Base-by-base conservation (phyloP, 2,329 filamentous ascomycete genomes). In the Coniochaeta sp. region DNA sequence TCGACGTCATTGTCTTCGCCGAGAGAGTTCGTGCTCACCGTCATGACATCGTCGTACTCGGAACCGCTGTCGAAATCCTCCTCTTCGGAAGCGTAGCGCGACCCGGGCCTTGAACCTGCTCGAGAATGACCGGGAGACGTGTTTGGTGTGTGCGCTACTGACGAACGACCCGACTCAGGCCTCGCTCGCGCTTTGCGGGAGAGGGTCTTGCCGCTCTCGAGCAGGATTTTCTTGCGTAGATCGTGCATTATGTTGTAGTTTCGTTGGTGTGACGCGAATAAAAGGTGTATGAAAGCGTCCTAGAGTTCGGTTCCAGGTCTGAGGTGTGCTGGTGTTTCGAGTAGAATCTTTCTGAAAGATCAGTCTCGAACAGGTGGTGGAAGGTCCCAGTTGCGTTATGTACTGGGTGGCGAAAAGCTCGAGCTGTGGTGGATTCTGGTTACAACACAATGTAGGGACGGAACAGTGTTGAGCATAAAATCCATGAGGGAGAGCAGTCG, bases 171-270 rank as follows among this genome's bases (percentile, higher is more conserved):
- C 3, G 80, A 81, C 62, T 81, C 81, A 47, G 79, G 78, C 62
- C 79, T 78, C 24, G 82, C 81, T 62, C 79, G 81, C 24, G 87
- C 86, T 72, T 90, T 91, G 67, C 81, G 82, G 55, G 89, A 91
- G 36, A 85, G 75, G 17, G 88, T 91, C 77, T 91, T 91, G 70
- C 84, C 83, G 75, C 84, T 86, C 74, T 88, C 86, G 63, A 81
- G 77, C 61, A 90, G 83, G 58, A 85, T 87, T 73, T 89, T 87
- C 70, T 89, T 87, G 66, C 86, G 79, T 60, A 83, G 77, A 68
- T 88, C 85, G 69, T 81, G 84, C 85, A 89, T 89, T 40, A 43
- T 68, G 61, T 31, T n/a, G n/a, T 28, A 43, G 44, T 28, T 57
- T 55, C 38, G 16, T 34, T 19, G 8, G 22, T 52, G 47, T 28